Conservation (phyloP, 2,329 filamentous ascomycete species). For the Botryosphaeria dothidea region DNA sequence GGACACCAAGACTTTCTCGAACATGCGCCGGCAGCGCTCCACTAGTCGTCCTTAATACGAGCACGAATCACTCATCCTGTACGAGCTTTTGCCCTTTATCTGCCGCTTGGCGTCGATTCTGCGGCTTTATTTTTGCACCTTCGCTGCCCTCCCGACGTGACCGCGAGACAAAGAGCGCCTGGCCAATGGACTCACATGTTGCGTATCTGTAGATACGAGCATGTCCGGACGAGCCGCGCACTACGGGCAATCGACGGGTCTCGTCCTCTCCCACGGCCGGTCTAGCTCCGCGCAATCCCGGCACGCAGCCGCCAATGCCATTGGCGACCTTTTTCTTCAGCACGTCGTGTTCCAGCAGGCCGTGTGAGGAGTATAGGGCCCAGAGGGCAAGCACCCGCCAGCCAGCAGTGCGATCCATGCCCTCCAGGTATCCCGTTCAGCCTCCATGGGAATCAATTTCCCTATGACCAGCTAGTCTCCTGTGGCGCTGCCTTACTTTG, state of each 20-base stretch:
- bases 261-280: neutral
- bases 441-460: neutral
- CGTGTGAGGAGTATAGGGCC: neutral
- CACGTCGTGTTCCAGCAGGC: neutral
- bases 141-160: neutral
- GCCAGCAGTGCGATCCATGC: neutral
- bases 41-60: slow-evolving; percentile 9
- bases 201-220: slow-evolving; percentile 12
- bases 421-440: neutral
- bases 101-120: neutral
- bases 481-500: neutral
- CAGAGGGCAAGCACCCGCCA: neutral
- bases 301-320: neutral
- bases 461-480: neutral
- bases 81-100: slow-evolving; percentile 4
- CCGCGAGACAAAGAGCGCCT: neutral
- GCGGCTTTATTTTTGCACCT: neutral
- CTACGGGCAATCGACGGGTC: slow-evolving; percentile 5
- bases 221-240: slow-evolving; percentile 5
- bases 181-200: neutral
- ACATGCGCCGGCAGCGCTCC: neutral
- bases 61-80: neutral
- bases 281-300: neutral
- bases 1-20: neutral
- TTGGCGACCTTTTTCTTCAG: neutral